A percentile compares a stretch with the other conserved stretches of the same genome.
These are phyloP conservation scores for Capsella bursapastoris DNA, from an alignment of 345 rosid species.

Conservation along the genomic window DNA sequence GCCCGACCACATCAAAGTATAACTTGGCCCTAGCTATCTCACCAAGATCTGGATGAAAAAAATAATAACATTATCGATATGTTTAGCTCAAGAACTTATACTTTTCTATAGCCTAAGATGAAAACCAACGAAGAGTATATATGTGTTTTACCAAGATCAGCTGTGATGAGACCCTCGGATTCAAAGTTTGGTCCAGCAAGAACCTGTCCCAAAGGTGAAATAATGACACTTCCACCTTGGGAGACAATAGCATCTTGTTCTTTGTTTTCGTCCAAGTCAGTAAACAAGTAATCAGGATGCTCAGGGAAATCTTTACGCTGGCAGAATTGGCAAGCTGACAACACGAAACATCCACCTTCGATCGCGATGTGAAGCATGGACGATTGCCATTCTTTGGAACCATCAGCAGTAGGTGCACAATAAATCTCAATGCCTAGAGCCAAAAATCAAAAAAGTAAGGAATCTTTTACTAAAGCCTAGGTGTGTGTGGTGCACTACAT, in stretches of 20 bases:
- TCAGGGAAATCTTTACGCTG: slow-evolving; percentile 79
- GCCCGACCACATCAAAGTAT: slow-evolving; percentile 87
- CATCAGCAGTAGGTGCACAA: slow-evolving; percentile 95
- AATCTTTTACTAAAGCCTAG: background rate
- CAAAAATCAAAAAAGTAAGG: slow-evolving; percentile 1
- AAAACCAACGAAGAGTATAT: background rate
- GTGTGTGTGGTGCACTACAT: background rate
- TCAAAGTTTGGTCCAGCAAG: slow-evolving; percentile 95
- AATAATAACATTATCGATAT: background rate
- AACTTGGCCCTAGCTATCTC: slow-evolving; percentile 88
- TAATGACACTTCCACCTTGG: slow-evolving; percentile 87
- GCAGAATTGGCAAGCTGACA: slow-evolving; percentile 84
- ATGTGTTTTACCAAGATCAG: slow-evolving; percentile 70
- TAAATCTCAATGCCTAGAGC: slow-evolving; percentile 70
- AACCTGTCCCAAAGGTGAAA: slow-evolving; percentile 79
- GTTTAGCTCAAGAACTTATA: background rate
- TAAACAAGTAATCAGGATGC: slow-evolving; percentile 69
- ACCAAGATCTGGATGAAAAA: slow-evolving; percentile 64
- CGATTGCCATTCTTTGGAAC: slow-evolving; percentile 71
- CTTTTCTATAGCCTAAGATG: background rate
- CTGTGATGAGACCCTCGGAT: slow-evolving; percentile 83
- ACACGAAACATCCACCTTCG: slow-evolving; percentile 90
- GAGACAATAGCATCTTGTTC: slow-evolving; percentile 71
- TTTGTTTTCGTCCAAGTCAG: slow-evolving; percentile 54
- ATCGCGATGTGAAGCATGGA: slow-evolving; percentile 82